Conservation (phyloP, 2,329 filamentous ascomycete species). For the Grosmannia serpens region DNA sequence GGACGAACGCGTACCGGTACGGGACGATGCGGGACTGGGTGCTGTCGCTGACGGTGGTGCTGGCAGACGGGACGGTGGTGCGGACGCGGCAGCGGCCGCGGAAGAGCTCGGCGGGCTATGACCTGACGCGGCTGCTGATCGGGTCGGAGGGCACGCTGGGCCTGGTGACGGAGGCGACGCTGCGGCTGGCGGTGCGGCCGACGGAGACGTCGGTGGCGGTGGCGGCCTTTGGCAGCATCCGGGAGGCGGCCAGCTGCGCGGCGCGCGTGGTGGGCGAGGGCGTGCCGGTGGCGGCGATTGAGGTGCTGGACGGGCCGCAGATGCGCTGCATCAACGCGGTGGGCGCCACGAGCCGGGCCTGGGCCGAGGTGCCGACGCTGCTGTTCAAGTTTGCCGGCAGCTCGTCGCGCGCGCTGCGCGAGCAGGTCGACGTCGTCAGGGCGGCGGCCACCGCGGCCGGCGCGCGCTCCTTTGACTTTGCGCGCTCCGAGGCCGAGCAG, state of each 20-base stretch:
- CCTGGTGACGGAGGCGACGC: constrained; percentile 78
- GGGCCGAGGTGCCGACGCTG: constrained; percentile 63
- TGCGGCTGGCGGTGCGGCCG: constrained; percentile 76
- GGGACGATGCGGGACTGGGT: constrained; percentile 96
- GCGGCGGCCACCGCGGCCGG: constrained; percentile 49
- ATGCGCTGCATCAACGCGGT: constrained; percentile 61
- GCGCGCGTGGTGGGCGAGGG: constrained; percentile 68
- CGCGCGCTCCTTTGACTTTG: constrained; percentile 66
- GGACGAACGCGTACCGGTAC: constrained; percentile 85
- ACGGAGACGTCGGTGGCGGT: constrained; percentile 73
- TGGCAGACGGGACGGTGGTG: constrained; percentile 82
- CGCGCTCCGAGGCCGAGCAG: constrained; percentile 54
- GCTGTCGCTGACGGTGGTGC: constrained; percentile 70
- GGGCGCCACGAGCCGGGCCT: constrained; percentile 52
- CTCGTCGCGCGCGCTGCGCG: constrained; percentile 52
- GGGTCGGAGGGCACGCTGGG: constrained; percentile 87
- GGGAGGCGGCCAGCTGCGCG: constrained; percentile 67
- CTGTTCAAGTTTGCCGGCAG: constrained; percentile 81
- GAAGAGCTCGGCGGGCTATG: constrained; percentile 86
- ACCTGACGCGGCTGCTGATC: constrained; percentile 80
- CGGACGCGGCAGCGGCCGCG: constrained; percentile 80
- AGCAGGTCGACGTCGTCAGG: constrained; percentile 61
- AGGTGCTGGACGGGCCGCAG: constrained; percentile 85
- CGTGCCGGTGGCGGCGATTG: constrained; percentile 79
- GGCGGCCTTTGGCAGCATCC: constrained; percentile 44